These are phyloP conservation scores for Phycomyces nitens DNA, from an alignment of 192 early-diverging fungal species.

Conservation along the genomic window DNA sequence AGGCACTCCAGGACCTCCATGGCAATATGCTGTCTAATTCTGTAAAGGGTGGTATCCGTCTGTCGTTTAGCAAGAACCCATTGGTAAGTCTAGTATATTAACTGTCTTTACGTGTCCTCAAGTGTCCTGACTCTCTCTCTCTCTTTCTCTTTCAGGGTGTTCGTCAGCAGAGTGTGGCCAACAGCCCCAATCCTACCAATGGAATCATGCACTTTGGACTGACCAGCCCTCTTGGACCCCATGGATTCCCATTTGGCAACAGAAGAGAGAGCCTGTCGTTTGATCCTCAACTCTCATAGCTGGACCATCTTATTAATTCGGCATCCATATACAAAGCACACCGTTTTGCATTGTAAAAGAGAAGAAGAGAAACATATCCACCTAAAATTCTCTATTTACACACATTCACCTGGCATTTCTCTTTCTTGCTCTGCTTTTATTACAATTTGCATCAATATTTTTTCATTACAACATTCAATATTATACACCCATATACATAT, in stretches of 20 bases:
- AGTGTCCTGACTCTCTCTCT: too few species aligned
- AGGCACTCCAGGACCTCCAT: constrained; percentile 84
- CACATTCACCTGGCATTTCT: not conserved
- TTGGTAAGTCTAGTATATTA: constrained; percentile 38
- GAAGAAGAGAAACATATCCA: too few species aligned
- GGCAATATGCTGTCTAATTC: constrained; percentile 83
- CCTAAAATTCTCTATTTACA: constrained; percentile 5
- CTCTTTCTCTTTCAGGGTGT: too few species aligned
- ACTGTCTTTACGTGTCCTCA: too few species aligned
- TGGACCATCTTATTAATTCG: not conserved
- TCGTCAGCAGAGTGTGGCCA: constrained; percentile 2
- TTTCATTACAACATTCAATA: not conserved
- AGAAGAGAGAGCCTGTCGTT: constrained; percentile 1
- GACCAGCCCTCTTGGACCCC: too few species aligned
- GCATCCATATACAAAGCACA: not conserved
- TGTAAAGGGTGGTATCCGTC: constrained; percentile 89
- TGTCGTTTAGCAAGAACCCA: constrained; percentile 96
- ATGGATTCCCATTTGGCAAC: not conserved
- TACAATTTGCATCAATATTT: not conserved
- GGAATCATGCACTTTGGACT: constrained; percentile 2
- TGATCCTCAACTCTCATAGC: not conserved
- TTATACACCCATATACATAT: too few species aligned
- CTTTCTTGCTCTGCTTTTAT: not conserved
- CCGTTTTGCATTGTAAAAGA: not conserved
- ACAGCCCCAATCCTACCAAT: not conserved